A percentile compares a stretch with the other conserved stretches of the same genome.
Evolutionary conservation across 2,329 filamentous ascomycete genomes (phyloP).

Genomic region (Penicillium sp.): DNA sequence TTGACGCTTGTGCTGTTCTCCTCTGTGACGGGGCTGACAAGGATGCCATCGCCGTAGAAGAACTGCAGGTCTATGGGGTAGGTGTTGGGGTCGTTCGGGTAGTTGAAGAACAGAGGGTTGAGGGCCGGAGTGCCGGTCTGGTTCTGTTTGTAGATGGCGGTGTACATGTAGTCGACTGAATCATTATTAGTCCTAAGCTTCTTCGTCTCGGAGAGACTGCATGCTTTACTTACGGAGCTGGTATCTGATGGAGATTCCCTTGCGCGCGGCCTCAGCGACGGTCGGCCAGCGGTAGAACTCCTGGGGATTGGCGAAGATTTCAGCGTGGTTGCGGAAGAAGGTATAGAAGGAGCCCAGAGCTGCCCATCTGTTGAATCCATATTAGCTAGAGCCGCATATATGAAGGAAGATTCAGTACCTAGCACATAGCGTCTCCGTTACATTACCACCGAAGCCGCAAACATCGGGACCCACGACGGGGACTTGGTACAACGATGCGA

Average conservation of each 20-base stretch:
- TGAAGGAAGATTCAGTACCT: slow-evolving; percentile 35
- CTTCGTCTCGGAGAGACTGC: background rate
- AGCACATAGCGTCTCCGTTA: slow-evolving; percentile 65
- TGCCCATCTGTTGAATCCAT: slow-evolving; percentile 51
- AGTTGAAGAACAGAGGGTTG: slow-evolving; percentile 69
- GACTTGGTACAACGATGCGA: slow-evolving; percentile 62
- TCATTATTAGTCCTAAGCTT: background rate
- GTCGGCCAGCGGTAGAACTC: slow-evolving; percentile 69
- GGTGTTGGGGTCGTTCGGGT: slow-evolving; percentile 56
- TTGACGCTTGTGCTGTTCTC: slow-evolving; percentile 52
- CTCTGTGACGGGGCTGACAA: slow-evolving; percentile 55
- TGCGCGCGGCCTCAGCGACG: slow-evolving; percentile 62
- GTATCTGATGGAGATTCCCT: slow-evolving; percentile 71
- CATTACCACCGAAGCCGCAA: slow-evolving; percentile 70
- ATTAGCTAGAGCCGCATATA: background rate
- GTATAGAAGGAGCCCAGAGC: slow-evolving; percentile 68
- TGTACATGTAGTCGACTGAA: slow-evolving; percentile 70
- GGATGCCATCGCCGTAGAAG: slow-evolving; percentile 56
- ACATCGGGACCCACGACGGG: slow-evolving; percentile 69
- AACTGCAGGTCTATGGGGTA: slow-evolving; percentile 54
- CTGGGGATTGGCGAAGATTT: slow-evolving; percentile 51
- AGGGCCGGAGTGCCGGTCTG: slow-evolving; percentile 63
- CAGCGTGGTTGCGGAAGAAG: slow-evolving; percentile 73
- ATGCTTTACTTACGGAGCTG: slow-evolving; percentile 44
- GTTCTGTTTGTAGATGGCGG: slow-evolving; percentile 60